Conservation (phyloP, 352 stramenopile genomes). For the Globisporangium rhizosaccharum region DNA sequence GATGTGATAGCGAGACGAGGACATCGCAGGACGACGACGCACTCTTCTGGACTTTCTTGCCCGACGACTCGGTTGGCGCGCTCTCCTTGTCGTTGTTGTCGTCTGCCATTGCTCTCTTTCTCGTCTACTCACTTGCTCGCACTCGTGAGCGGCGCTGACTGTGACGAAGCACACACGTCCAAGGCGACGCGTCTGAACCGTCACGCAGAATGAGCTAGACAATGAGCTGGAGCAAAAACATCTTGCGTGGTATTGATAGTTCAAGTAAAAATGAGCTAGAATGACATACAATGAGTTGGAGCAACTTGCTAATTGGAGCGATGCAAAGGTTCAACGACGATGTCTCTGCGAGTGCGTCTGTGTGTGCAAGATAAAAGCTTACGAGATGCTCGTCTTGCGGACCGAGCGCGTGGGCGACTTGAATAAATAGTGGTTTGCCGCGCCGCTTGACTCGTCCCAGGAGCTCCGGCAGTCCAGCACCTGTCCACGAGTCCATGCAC, state of each 20-base stretch:
- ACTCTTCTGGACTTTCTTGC: conserved; percentile 18
- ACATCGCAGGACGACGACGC: not conserved
- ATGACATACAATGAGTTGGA: no score
- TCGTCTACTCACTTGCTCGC: not conserved
- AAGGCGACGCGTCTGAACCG: not conserved
- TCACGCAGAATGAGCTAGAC: not conserved
- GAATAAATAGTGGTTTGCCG: conserved; percentile 14
- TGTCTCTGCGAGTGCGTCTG: no score
- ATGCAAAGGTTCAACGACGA: not conserved
- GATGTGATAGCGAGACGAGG: not conserved
- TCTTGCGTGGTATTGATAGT: not conserved
- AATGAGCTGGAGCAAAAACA: no score
- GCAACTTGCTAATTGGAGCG: no score
- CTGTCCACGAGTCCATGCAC: conserved; percentile 7
- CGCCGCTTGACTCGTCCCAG: conserved; percentile 11
- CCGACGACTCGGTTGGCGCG: not conserved
- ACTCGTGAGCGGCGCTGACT: not conserved
- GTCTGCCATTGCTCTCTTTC: not conserved
- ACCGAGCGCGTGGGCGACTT: conserved; percentile 20
- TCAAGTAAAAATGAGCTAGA: not conserved
- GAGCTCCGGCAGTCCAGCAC: conserved; percentile 24
- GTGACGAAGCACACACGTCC: not conserved
- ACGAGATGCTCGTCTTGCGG: conserved; percentile 34
- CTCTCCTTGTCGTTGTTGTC: conserved; percentile 11
- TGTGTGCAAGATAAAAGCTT: not conserved